Conservation (phyloP, 768 basidiomycete genomes). For the Calocera cornea region DNA sequence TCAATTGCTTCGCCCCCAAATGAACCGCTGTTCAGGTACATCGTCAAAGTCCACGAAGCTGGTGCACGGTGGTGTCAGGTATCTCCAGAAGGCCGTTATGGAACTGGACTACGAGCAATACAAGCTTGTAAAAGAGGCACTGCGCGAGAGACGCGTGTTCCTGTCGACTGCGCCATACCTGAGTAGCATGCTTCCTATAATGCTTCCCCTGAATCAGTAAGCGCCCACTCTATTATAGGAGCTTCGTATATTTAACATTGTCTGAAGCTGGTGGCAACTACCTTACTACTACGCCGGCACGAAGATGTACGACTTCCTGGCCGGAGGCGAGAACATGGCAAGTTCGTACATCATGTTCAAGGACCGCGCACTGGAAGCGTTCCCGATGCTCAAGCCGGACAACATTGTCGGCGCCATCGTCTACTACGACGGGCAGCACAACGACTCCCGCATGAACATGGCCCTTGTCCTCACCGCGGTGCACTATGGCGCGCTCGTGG, state of each 20-base stretch:
- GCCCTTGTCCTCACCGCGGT: slow-evolving; percentile 91
- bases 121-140: slow-evolving; percentile 89
- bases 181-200: slow-evolving; percentile 85
- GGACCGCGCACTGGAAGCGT: slow-evolving; percentile 82
- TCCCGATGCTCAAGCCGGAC: slow-evolving; percentile 90
- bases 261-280: slow-evolving; percentile 75
- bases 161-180: slow-evolving; percentile 92
- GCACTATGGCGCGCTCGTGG: slow-evolving; percentile 71
- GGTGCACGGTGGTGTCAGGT: slow-evolving; percentile 94
- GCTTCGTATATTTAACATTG: neutral
- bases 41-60: slow-evolving; percentile 97
- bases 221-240: slow-evolving; percentile 16
- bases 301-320: slow-evolving; percentile 91
- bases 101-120: slow-evolving; percentile 94
- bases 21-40: slow-evolving; percentile 42
- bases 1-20: neutral
- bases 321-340: slow-evolving; percentile 95
- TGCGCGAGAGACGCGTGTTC: slow-evolving; percentile 87
- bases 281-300: slow-evolving; percentile 93
- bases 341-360: slow-evolving; percentile 88
- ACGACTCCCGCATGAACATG: slow-evolving; percentile 96
- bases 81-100: slow-evolving; percentile 91
- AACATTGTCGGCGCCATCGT: slow-evolving; percentile 90
- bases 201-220: slow-evolving; percentile 90
- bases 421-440: slow-evolving; percentile 98